Conservation (phyloP, 192 early-diverging fungal genomes). For the Coemansia sp. region DNA sequence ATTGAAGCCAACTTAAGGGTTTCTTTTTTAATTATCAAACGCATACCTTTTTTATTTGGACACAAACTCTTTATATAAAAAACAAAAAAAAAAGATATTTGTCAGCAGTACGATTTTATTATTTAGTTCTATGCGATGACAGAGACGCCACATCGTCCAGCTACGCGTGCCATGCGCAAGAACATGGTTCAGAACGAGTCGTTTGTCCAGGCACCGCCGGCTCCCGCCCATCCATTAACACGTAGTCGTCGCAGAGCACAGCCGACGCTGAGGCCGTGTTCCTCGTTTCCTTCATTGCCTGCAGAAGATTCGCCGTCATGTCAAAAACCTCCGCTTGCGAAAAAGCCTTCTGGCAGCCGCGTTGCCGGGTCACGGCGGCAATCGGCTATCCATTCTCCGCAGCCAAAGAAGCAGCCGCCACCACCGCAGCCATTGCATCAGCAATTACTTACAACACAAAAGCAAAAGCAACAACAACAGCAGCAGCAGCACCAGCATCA, state of each 20-base stretch:
- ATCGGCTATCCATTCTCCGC: too few relatives aligned
- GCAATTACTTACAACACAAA: not conserved
- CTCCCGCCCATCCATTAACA: not conserved
- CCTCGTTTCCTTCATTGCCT: slow-evolving; percentile 41
- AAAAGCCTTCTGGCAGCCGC: too few relatives aligned
- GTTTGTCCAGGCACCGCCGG: not conserved
- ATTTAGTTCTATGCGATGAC: slow-evolving; percentile 13
- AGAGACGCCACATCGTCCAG: slow-evolving; percentile 34
- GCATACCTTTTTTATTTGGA: not conserved
- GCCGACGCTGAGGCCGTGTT: slow-evolving; percentile 19
- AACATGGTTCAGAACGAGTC: slow-evolving; percentile 1
- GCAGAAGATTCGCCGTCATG: not conserved
- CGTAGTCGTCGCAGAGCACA: slow-evolving; percentile 12
- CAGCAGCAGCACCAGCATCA: slow-evolving; percentile 8
- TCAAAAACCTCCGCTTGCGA: too few relatives aligned
- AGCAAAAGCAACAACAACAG: not conserved
- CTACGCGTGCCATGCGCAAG: slow-evolving; percentile 19
- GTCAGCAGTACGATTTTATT: slow-evolving; percentile 3
- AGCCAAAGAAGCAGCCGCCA: not conserved
- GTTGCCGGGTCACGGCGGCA: too few relatives aligned
- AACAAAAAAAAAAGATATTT: not conserved
- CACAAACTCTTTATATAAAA: too few relatives aligned
- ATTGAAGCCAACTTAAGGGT: too few relatives aligned
- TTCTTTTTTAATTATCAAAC: not conserved
- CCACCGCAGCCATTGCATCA: not conserved